Base-by-base conservation (phyloP, 495 filamentous ascomycete species). In the Geoglossum glabrum region DNA sequence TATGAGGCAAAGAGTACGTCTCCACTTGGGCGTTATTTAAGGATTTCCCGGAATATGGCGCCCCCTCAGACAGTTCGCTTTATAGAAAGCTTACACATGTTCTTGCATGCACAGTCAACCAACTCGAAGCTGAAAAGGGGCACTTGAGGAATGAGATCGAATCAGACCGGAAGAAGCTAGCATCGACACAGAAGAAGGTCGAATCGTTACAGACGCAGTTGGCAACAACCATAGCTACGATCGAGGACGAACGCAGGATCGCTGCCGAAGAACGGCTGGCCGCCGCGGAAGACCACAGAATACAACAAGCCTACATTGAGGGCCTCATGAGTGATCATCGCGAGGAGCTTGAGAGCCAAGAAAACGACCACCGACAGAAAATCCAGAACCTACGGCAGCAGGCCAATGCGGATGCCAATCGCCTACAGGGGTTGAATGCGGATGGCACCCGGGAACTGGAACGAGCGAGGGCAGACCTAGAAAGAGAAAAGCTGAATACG, bases 1-100 rank as follows among this genome's bases (percentile, higher is more conserved):
- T 83, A 84, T 62, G 89, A 92, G 67, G 74, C 74, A 36, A 74
- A 79, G 77, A 77, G 88, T 95, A 73, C 59, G 81, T 70, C 33
- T n/a, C 55, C 47, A 30, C 1, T 26, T 50, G 61, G 30, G 26
- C 58, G 33, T 10, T 26, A n/a, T 57, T 60, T 13, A 28, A 31
- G 19, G 56, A 45, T 45, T 21, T 45, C 23, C n/a, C 23, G 3
- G 40, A 45, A 45, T 45, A 45, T 21, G 40, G 40, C 40, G 40
- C 50, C 33, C 50, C 50, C 23, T 31, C 50, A 8, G 50, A 36
- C 8, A 54, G 50, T 25, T 27, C n/a, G 15, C 13, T 19, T 54
- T 51, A 10, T 4, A 46, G 19, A 36, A 28, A 51, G 30, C 43
- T 65, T 54, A 62, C 49, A 4, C 46, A 54, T 59, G 40, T 17